A percentile compares a stretch with the other conserved stretches of the same genome.
Evolutionary conservation across 2,329 filamentous ascomycete genomes (phyloP).

Genomic region (Pseudogymnoascus sp.): DNA sequence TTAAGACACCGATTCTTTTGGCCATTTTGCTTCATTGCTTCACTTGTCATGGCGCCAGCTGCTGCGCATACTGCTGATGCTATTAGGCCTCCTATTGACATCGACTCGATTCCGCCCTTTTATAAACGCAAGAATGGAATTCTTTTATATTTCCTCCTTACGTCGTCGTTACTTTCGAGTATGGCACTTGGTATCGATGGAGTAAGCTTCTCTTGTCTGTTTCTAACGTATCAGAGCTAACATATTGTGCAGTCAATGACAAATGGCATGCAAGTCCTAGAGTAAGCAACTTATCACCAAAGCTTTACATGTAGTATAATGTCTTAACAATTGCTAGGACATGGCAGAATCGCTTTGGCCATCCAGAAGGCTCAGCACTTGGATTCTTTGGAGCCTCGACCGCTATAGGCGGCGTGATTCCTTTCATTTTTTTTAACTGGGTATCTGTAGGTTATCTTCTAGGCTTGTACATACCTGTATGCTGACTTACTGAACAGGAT

Average conservation of each 20-base stretch:
- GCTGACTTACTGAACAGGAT: background rate
- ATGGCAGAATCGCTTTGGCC: slow-evolving; percentile 32
- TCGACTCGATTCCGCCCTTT: slow-evolving; percentile 19
- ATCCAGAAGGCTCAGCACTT: slow-evolving; percentile 31
- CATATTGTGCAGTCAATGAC: slow-evolving; percentile 27
- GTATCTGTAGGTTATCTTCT: background rate
- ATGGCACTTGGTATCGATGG: slow-evolving; percentile 36
- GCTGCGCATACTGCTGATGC: slow-evolving; percentile 20
- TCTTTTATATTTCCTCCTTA: slow-evolving; percentile 35
- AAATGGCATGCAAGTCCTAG: slow-evolving; percentile 33
- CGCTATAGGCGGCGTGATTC: slow-evolving; percentile 33
- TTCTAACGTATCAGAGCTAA: background rate
- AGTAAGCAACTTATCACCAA: slow-evolving; percentile 11
- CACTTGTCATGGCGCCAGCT: slow-evolving; percentile 18
- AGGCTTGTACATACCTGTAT: background rate
- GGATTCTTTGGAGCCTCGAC: slow-evolving; percentile 34
- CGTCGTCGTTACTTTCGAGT: slow-evolving; percentile 34
- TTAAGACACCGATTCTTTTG: background rate
- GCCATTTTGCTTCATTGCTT: background rate
- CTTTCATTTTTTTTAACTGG: slow-evolving; percentile 13
- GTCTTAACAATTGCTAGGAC: slow-evolving; percentile 9
- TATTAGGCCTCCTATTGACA: slow-evolving; percentile 19
- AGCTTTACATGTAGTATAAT: background rate
- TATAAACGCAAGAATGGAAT: slow-evolving; percentile 31
- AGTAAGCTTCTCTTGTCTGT: slow-evolving; percentile 21